phyloP scores from a whole-genome alignment of 164 flowering plant genomes.

The Stephania japonica region DNA sequence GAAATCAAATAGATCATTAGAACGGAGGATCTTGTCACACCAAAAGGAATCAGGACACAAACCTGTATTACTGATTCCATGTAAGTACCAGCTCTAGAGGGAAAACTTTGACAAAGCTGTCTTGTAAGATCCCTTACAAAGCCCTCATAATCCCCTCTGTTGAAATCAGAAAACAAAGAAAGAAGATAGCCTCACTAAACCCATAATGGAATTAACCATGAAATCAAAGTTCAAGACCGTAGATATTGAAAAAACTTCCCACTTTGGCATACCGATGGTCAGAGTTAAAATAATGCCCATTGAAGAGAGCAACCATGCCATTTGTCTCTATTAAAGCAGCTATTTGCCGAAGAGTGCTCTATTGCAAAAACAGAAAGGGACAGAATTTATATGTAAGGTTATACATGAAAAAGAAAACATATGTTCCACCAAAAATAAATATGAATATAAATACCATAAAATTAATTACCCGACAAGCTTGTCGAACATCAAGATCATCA shows the following conservation, averaged over 20 bases:
- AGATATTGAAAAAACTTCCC: background rate
- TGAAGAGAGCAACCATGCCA: constrained; percentile 36
- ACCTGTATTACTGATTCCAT: constrained; percentile 84
- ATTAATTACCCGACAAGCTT: constrained; percentile 78
- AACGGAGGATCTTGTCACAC: background rate
- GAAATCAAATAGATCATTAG: background rate
- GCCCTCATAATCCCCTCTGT: constrained; percentile 82
- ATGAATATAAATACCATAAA: background rate
- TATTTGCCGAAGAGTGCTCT: constrained; percentile 60
- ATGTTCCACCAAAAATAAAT: too few species aligned
- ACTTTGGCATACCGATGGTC: constrained; percentile 64
- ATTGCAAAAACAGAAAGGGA: constrained; percentile 8
- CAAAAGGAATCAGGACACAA: constrained; percentile 5
- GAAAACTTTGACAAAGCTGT: constrained; percentile 48
- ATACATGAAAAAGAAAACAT: background rate
- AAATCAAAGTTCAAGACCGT: background rate
- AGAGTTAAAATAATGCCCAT: constrained; percentile 50
- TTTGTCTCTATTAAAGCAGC: constrained; percentile 53
- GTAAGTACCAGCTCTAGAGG: constrained; percentile 58
- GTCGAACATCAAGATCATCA: constrained; percentile 63
- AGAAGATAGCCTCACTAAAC: background rate
- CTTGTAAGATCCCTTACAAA: constrained; percentile 67
- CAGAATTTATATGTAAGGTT: background rate
- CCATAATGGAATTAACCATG: background rate
- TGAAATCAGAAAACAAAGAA: constrained; percentile 17